Evolutionary conservation across 352 stramenopile species (phyloP).

Genomic region (Globisporangium mamillatum): DNA sequence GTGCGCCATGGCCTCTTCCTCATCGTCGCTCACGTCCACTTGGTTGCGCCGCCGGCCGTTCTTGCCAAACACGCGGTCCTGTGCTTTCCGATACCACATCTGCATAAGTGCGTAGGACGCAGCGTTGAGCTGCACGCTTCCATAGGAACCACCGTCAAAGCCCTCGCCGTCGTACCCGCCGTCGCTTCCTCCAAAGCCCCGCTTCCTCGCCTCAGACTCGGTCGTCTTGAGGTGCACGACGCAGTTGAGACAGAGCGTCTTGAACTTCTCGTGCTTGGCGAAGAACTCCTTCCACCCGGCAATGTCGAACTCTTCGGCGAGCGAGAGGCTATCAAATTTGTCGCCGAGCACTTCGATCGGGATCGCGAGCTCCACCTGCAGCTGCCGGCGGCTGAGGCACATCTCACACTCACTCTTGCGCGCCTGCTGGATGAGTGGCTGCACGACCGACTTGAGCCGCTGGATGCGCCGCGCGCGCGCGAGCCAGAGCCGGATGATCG

Average conservation of each 20-base stretch:
- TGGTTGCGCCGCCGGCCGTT: conserved; percentile 51
- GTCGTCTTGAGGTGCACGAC: conserved; percentile 74
- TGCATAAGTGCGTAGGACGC: conserved; percentile 89
- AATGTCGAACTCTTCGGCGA: conserved; percentile 91
- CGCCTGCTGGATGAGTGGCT: conserved; percentile 90
- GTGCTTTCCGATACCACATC: conserved; percentile 90
- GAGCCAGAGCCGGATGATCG: conserved; percentile 93
- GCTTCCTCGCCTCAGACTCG: conserved; percentile 22
- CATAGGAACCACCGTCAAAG: conserved; percentile 38
- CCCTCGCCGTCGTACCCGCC: conserved; percentile 13
- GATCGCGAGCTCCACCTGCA: conserved; percentile 94
- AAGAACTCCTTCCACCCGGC: conserved; percentile 96
- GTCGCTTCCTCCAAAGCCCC: conserved; percentile 22
- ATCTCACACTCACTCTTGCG: conserved; percentile 93
- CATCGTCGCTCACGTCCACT: conserved; percentile 85
- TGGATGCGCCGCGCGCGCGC: conserved; percentile 78
- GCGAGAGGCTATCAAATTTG: conserved; percentile 88
- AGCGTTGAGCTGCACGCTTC: conserved; percentile 68
- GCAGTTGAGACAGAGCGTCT: conserved; percentile 94
- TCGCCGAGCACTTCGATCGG: conserved; percentile 91
- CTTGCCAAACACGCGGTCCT: conserved; percentile 87
- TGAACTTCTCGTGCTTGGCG: conserved; percentile 90
- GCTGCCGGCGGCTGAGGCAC: conserved; percentile 91
- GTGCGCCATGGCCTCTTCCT: conserved; percentile 68
- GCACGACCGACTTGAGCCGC: conserved; percentile 84